Base-by-base conservation (phyloP, 305 asterid genomes). In the Fraxinus sp. region DNA sequence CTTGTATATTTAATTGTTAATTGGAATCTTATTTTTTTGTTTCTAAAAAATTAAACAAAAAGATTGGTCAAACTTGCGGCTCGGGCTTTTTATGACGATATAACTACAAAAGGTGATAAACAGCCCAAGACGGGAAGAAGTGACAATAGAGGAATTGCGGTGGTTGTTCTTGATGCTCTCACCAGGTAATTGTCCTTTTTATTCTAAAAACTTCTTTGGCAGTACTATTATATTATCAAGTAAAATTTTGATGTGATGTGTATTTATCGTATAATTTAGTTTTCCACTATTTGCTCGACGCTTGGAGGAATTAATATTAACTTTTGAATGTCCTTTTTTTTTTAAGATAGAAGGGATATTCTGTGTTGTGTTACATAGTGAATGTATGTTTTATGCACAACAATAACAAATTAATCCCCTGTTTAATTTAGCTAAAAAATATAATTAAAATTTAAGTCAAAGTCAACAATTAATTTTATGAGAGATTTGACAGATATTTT, bases 41-140 rank as follows among this genome's bases (percentile, higher is more conserved):
- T 66, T 66, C 16, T 78, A 57, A 7, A 76, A 30, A 0, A 80
- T 14, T 83, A 4, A 30, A 35, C 79, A 79, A 78, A 73, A 78
- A 95, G 98, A 64, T 86, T 95, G 97, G 98, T 95, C 89, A 95
- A 91, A 87, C 91, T 92, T 37, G 94, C 94, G 77, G 98, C 98
- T 7, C 90, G 97, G 91, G 98, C 98, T 16, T 95, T 95, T 73
- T 95, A 95, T 68, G 98, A 92, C 76, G 97, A 92, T 84, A 83
- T 89, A 75, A 85, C 93, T 0, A 89, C 97, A 33, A 93, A 92
- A 88, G 96, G 94, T 6, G 98, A 95, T 77, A 95, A 91, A 86
- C 97, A 92, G 86, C 87, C 86, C 16, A 95, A 93, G 92, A 86
- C 85, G 52, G 97, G 98, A 36, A 89, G 98, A 81, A 87, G 97